phyloP scores from a whole-genome alignment of 192 early-diverging fungal species.

The Mortierella claussenii region DNA sequence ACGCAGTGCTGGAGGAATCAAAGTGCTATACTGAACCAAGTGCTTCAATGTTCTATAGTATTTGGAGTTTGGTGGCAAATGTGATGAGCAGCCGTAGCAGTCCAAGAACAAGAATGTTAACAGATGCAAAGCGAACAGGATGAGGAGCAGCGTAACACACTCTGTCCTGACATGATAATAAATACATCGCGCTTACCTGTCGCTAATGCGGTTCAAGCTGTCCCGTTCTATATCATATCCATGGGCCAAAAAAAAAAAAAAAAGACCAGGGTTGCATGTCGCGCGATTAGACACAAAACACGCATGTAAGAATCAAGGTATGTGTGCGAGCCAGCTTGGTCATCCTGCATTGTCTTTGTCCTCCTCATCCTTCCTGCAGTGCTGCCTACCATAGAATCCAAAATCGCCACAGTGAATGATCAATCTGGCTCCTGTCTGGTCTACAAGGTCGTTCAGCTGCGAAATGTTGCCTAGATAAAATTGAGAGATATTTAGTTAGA shows the following conservation, averaged over 20 bases:
- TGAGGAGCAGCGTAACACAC: too few species aligned
- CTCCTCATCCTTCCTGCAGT: neutral
- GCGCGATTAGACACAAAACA: neutral
- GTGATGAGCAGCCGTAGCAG: too few species aligned
- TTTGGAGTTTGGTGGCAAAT: too few species aligned
- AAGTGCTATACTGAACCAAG: constrained; percentile 64
- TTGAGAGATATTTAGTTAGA: too few species aligned
- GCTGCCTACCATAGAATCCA: constrained; percentile 65
- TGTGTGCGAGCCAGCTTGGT: neutral
- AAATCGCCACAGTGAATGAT: constrained; percentile 72
- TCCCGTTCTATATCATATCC: too few species aligned
- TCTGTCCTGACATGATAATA: too few species aligned
- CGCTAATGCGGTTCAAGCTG: constrained; percentile 62
- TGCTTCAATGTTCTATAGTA: constrained; percentile 61
- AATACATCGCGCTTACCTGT: constrained; percentile 59
- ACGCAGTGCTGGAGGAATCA: constrained; percentile 57
- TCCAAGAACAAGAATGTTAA: too few species aligned
- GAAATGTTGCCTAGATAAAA: constrained; percentile 65
- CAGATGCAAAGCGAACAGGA: too few species aligned
- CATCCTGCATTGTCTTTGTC: neutral
- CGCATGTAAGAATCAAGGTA: neutral
- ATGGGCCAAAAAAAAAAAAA: neutral
- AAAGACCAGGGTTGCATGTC: too few species aligned
- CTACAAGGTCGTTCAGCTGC: constrained; percentile 65
- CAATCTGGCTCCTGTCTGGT: constrained; percentile 61